Conservation (phyloP, 2,329 filamentous ascomycete genomes). For the Podosphaera aphanis region DNA sequence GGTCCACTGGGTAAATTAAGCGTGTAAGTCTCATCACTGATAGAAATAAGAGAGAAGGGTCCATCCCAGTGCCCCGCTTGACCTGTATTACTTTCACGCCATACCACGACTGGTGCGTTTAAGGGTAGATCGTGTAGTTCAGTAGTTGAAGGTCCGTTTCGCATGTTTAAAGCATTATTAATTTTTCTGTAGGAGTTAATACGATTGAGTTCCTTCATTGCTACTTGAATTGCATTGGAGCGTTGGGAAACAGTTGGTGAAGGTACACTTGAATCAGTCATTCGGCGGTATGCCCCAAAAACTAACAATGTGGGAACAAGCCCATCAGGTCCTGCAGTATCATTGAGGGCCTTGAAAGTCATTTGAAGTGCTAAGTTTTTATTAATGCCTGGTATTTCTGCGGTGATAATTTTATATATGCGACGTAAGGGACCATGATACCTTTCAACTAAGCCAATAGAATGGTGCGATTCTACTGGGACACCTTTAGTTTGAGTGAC, state of each 20-base stretch:
- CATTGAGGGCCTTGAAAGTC: not conserved
- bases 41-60: not conserved
- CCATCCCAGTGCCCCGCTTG: not conserved
- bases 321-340: not conserved
- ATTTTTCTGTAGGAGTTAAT: not conserved
- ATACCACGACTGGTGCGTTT: conserved; percentile 2
- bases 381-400: too few species aligned
- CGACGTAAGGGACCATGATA: not conserved
- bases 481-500: not conserved
- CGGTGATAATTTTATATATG: not conserved
- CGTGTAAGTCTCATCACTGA: not conserved
- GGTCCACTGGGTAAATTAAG: not conserved
- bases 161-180: not conserved
- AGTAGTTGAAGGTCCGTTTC: conserved; percentile 1
- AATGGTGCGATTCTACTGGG: not conserved
- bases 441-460: not conserved
- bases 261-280: not conserved
- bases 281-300: too few species aligned
- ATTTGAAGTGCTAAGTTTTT: not conserved
- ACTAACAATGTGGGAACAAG: too few species aligned
- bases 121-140: conserved; percentile 1
- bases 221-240: conserved; percentile 2
- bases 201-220: conserved; percentile 2
- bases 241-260: not conserved
- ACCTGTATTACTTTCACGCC: conserved; percentile 1